A percentile compares a stretch with the other conserved stretches of the same genome.
Evolutionary conservation across 1,284 basidiomycete species (phyloP).

Genomic region (Sphagnurus paluster): DNA sequence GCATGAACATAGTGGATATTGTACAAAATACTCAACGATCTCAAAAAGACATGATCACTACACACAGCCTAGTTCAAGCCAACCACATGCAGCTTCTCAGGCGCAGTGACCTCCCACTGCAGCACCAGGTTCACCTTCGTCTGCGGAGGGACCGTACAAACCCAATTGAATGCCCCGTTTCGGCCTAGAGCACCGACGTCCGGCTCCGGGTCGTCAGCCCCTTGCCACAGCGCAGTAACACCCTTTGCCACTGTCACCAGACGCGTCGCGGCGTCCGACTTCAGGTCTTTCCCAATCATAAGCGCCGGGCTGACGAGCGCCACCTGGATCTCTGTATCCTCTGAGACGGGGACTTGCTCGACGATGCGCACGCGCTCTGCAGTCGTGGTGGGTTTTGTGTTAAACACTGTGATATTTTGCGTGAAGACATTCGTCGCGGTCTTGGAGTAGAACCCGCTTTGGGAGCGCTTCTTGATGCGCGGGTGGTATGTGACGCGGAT

Average conservation of each 20-base stretch:
- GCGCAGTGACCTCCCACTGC: conserved; percentile 16
- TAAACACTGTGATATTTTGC: conserved; percentile 33
- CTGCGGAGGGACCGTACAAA: conserved; percentile 13
- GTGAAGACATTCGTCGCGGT: conserved; percentile 24
- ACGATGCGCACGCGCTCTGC: conserved; percentile 30
- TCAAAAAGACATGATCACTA: too few relatives aligned
- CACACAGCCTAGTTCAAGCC: conserved; percentile 7
- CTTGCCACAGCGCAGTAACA: conserved; percentile 19
- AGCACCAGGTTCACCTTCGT: conserved; percentile 14
- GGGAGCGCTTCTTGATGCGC: conserved; percentile 26
- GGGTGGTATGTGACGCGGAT: conserved; percentile 34
- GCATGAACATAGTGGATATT: too few relatives aligned
- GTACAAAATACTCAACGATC: too few relatives aligned
- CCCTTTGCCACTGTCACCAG: conserved; percentile 14
- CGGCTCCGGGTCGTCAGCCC: conserved; percentile 14
- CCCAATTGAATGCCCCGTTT: conserved; percentile 18
- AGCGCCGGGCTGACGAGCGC: conserved; percentile 33
- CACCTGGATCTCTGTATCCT: conserved; percentile 32
- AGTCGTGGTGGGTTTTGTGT: conserved; percentile 29
- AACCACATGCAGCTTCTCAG: conserved; percentile 3
- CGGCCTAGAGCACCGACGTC: conserved; percentile 4
- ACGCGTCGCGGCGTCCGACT: background rate
- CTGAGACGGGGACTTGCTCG: conserved; percentile 37
- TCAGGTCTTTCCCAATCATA: background rate
- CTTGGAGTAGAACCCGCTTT: conserved; percentile 30